Conservation (phyloP, 2,329 filamentous ascomycete species). For the Arthrobotrys musiformis region DNA sequence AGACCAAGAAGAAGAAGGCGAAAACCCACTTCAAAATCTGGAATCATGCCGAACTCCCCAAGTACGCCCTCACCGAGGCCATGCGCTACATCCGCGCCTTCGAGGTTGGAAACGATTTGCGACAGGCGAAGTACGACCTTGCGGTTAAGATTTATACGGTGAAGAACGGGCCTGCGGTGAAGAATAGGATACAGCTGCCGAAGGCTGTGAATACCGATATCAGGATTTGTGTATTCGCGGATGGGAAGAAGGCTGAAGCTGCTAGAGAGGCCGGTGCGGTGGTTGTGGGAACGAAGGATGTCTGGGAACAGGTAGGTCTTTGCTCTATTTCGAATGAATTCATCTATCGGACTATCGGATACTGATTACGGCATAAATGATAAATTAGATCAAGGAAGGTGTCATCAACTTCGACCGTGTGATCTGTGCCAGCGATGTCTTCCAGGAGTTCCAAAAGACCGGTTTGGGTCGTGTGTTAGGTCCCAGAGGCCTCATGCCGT, state of each 20-base stretch:
- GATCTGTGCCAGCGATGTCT: slow-evolving; percentile 82
- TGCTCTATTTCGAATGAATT: not conserved
- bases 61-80: slow-evolving; percentile 87
- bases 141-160: slow-evolving; percentile 82
- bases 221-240: slow-evolving; percentile 88
- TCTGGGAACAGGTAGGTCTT: slow-evolving; percentile 77
- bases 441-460: slow-evolving; percentile 82
- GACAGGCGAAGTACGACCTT: slow-evolving; percentile 85
- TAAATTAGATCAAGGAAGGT: slow-evolving; percentile 69
- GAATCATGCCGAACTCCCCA: slow-evolving; percentile 66
- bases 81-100: slow-evolving; percentile 94
- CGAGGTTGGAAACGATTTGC: slow-evolving; percentile 84
- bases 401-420: slow-evolving; percentile 88
- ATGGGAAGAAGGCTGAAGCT: slow-evolving; percentile 76
- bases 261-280: slow-evolving; percentile 82
- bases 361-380: not conserved
- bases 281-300: slow-evolving; percentile 82
- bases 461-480: slow-evolving; percentile 83
- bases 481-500: slow-evolving; percentile 92
- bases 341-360: not conserved
- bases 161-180: slow-evolving; percentile 86
- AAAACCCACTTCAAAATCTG: slow-evolving; percentile 54
- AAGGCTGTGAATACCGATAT: slow-evolving; percentile 89
- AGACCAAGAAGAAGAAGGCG: slow-evolving; percentile 45
- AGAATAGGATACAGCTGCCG: slow-evolving; percentile 86